Evolutionary conservation across 208 protist species (phyloP), one percentile per base, ranked within the genome.

Genomic region (Crithidia sp.): DNA sequence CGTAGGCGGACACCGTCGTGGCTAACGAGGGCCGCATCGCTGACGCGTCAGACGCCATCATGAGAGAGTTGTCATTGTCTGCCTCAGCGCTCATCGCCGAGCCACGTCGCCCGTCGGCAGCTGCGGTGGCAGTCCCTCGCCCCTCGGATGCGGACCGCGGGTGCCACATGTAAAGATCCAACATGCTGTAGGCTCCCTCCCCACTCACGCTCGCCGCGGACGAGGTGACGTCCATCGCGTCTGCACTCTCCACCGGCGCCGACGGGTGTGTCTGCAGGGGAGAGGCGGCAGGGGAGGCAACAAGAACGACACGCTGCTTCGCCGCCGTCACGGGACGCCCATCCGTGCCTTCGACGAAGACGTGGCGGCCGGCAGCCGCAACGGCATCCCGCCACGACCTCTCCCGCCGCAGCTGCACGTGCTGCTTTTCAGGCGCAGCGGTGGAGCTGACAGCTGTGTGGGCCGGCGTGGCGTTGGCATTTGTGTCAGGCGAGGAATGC

Each of bases 271-370:
- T 68, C 50, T 57, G 19, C 2, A 58, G 63, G 7, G 63, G 52
- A 5, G 63, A 59, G 4, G 5, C 19, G 39, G 39, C 63, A 6
- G 47, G 52, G 0, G 63, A 45, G 0, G 63, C 63, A 3, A 59
- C 52, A 4, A 68, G 2, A 9, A 68, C 50, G 1, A 49, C 5
- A 12, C 70, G 70, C 28, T 41, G 44, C 61, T 63, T 60, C 59
- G 54, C 28, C 7, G 70, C 19, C 41, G 70, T 76, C 7, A 76
- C 70, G 5, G 70, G 70, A 16, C 70, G 70, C 0, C 70, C 70
- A 17, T 57, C 70, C 4, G 53, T 53, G 50, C 70, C 70, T 43
- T 76, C 70, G 61, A 76, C 70, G 14, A 76, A 76, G 19, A 47
- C 9, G 44, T 67, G 37, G 19, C 36, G 37, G 3, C 28, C 19